Evolutionary conservation across 2,329 filamentous ascomycete genomes (phyloP).

Genomic region (Elsinoe ampelina): DNA sequence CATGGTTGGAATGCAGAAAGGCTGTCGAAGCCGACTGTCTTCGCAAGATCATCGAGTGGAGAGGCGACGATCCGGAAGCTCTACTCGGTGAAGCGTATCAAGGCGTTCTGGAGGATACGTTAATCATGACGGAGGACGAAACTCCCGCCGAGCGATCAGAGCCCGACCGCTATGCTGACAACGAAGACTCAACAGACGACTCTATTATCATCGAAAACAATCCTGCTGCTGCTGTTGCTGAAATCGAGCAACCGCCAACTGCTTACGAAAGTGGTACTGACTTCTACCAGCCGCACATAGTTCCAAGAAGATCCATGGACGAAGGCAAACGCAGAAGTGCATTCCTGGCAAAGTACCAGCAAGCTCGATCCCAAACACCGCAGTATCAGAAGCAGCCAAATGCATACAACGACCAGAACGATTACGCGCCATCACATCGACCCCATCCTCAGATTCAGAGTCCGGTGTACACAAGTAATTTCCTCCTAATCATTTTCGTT

Average conservation of each 20-base stretch:
- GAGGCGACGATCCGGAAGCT: slow-evolving; percentile 51
- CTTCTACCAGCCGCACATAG: background rate
- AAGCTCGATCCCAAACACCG: background rate
- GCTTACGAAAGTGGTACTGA: background rate
- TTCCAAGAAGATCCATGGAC: background rate
- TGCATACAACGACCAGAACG: background rate
- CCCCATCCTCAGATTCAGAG: slow-evolving; percentile 12
- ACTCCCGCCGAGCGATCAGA: slow-evolving; percentile 5
- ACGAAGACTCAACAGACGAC: slow-evolving; percentile 23
- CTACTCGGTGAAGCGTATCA: slow-evolving; percentile 44
- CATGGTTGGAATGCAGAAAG: slow-evolving; percentile 46
- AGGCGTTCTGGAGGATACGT: slow-evolving; percentile 31
- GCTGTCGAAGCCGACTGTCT: slow-evolving; percentile 47
- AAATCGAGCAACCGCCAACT: background rate
- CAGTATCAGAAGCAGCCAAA: background rate
- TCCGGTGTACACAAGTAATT: background rate
- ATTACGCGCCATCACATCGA: background rate
- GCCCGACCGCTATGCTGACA: slow-evolving; percentile 33
- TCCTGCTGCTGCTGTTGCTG: slow-evolving; percentile 7
- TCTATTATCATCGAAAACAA: slow-evolving; percentile 9
- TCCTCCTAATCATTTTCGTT: background rate
- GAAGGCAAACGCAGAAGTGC: background rate
- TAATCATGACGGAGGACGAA: slow-evolving; percentile 53
- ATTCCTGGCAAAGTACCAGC: slow-evolving; percentile 1
- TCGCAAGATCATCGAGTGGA: slow-evolving; percentile 52